These are phyloP conservation scores for Tylopilus plumbeoviolaceoides DNA, from an alignment of 768 basidiomycete genomes.

Conservation along the genomic window DNA sequence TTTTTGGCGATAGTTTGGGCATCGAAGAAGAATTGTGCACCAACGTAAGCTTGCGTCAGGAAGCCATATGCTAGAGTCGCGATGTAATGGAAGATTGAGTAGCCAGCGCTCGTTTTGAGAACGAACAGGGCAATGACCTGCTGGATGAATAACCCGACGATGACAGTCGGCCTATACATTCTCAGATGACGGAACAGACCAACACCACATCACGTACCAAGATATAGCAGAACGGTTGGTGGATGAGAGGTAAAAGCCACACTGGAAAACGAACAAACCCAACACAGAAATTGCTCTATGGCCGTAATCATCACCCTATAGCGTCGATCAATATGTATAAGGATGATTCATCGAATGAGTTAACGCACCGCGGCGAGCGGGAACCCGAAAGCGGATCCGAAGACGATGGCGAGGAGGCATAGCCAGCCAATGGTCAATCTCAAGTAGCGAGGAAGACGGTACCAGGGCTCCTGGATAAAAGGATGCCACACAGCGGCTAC, in stretches of 20 bases:
- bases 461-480: conserved; percentile 63
- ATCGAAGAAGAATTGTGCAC: conserved; percentile 83
- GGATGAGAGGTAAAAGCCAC: conserved; percentile 67
- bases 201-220: conserved; percentile 47
- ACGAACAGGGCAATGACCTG: conserved; percentile 88
- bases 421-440: conserved; percentile 72
- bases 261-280: conserved; percentile 78
- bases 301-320: conserved; percentile 62
- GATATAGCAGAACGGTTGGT: conserved; percentile 58
- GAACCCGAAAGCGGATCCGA: conserved; percentile 88
- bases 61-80: conserved; percentile 80
- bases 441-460: conserved; percentile 46
- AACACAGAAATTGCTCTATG: conserved; percentile 81
- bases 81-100: conserved; percentile 79
- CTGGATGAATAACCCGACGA: conserved; percentile 82
- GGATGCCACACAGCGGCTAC: conserved; percentile 69
- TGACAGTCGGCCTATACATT: conserved; percentile 67
- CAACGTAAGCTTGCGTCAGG: conserved; percentile 60
- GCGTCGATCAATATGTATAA: conserved; percentile 11
- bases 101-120: conserved; percentile 79
- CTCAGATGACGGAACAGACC: background rate
- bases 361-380: conserved; percentile 47
- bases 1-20: conserved; percentile 56
- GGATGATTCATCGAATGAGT: conserved; percentile 1
- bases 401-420: conserved; percentile 68